These are phyloP conservation scores for Aspergillus ostianus DNA, from an alignment of 495 filamentous ascomycete species.

Conservation along the genomic window DNA sequence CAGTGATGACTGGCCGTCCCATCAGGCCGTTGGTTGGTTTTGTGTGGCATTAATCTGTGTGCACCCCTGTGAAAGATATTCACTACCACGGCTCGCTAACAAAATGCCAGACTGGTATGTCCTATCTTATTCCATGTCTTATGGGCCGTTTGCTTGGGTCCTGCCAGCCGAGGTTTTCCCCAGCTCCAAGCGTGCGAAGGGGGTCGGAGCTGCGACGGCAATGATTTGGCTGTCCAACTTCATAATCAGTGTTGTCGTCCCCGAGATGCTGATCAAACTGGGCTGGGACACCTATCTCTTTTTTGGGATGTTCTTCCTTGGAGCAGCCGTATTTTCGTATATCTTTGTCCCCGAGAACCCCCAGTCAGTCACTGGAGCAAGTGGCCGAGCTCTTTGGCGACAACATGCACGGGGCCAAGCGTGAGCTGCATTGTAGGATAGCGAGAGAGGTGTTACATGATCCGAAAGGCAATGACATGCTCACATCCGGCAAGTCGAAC, in stretches of 20 bases:
- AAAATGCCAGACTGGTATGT: slow-evolving; percentile 16
- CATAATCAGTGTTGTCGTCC: slow-evolving; percentile 15
- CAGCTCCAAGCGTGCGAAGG: slow-evolving; percentile 21
- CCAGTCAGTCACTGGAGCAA: slow-evolving; percentile 18
- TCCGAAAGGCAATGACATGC: too few relatives aligned
- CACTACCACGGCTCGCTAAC: slow-evolving; percentile 3
- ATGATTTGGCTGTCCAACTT: slow-evolving; percentile 17
- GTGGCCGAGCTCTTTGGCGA: slow-evolving; percentile 8
- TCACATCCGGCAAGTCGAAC: too few relatives aligned
- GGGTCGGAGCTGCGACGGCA: slow-evolving; percentile 19
- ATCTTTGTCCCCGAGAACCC: slow-evolving; percentile 21
- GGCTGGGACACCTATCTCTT: slow-evolving; percentile 19
- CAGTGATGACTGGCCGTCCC: slow-evolving; percentile 18
- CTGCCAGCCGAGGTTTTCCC: slow-evolving; percentile 26
- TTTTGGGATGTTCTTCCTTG: slow-evolving; percentile 16
- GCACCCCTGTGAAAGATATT: neutral
- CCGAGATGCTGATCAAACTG: slow-evolving; percentile 17
- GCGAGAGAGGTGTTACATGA: neutral
- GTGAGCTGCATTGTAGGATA: neutral
- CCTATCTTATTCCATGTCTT: slow-evolving; percentile 18
- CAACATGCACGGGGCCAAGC: neutral
- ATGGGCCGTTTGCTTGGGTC: slow-evolving; percentile 21
- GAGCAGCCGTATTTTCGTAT: slow-evolving; percentile 16
- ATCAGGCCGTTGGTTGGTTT: slow-evolving; percentile 23
- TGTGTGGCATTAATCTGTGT: slow-evolving; percentile 19